These are phyloP conservation scores for Calonectria hawksworthii DNA, from an alignment of 2,329 filamentous ascomycete species.

Conservation along the genomic window DNA sequence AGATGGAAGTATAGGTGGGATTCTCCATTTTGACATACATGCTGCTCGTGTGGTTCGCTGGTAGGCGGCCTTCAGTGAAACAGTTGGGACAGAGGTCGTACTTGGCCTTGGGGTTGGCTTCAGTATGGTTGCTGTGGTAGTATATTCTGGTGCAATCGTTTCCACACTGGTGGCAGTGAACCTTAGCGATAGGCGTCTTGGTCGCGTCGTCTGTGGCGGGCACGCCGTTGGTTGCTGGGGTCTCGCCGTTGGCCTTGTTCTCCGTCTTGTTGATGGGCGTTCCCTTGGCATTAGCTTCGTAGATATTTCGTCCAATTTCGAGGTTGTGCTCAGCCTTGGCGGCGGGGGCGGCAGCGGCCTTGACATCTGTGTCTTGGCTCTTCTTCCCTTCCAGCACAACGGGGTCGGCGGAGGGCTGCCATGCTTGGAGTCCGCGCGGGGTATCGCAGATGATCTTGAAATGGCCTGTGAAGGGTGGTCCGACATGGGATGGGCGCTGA, in stretches of 20 bases:
- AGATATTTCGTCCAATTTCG: conserved; percentile 95
- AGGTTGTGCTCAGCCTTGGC: conserved; percentile 88
- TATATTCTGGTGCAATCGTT: conserved; percentile 84
- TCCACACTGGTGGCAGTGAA: conserved; percentile 92
- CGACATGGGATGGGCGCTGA: conserved; percentile 93
- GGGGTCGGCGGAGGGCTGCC: conserved; percentile 89
- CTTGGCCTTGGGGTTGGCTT: conserved; percentile 76
- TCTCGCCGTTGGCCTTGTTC: conserved; percentile 83
- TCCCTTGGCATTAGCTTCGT: conserved; percentile 89
- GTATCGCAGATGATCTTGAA: conserved; percentile 98
- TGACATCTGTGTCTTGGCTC: conserved; percentile 78
- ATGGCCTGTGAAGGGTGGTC: conserved; percentile 96
- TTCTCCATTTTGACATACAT: conserved; percentile 95
- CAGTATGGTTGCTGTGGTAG: conserved; percentile 70
- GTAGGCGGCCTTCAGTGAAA: conserved; percentile 87
- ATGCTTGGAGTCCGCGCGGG: conserved; percentile 92
- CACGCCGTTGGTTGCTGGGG: conserved; percentile 75
- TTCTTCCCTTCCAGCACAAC: conserved; percentile 73
- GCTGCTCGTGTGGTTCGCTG: conserved; percentile 80
- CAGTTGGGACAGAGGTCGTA: conserved; percentile 94
- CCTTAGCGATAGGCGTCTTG: conserved; percentile 76
- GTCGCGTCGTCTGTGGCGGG: conserved; percentile 70
- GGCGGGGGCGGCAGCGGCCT: conserved; percentile 74
- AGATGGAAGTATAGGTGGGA: conserved; percentile 81
- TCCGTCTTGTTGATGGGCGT: conserved; percentile 78